Evolutionary conservation across 2,329 filamentous ascomycete genomes (phyloP).

Genomic region (Akanthomyces lecanii): DNA sequence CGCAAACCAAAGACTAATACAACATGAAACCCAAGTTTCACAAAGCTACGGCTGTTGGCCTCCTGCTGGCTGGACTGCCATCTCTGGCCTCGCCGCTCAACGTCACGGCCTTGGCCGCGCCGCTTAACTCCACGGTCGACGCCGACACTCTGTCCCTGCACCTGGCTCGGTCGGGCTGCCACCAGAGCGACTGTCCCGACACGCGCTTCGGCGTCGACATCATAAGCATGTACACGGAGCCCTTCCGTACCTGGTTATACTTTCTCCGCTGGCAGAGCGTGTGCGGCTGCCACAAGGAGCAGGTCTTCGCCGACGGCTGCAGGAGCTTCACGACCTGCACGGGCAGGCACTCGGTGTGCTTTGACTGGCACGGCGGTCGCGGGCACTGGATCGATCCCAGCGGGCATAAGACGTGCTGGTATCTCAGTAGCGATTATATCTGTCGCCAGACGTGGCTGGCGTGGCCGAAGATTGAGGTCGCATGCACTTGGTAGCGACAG

Average conservation of each 20-base stretch:
- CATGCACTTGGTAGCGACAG: neutral
- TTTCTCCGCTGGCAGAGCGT: neutral
- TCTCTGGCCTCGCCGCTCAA: no score
- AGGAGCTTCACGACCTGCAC: neutral
- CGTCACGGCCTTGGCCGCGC: no score
- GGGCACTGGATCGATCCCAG: neutral
- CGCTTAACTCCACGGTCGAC: no score
- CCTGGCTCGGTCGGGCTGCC: neutral
- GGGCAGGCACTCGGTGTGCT: constrained; percentile 3
- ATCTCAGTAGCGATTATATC: no score
- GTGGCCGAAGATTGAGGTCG: neutral
- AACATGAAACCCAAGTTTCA: no score
- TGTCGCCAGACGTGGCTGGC: neutral
- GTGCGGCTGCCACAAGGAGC: neutral
- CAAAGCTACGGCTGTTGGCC: no score
- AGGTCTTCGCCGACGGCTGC: neutral
- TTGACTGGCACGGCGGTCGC: neutral
- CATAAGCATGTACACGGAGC: neutral
- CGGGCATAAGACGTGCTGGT: neutral
- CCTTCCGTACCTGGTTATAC: neutral
- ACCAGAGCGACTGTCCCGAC: neutral
- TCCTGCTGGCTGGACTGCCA: no score
- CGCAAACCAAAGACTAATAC: no score
- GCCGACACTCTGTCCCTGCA: no score
- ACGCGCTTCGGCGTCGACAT: neutral